Base-by-base conservation (phyloP, 2,329 filamentous ascomycete species). In the Aspergillus hiratsukae region DNA sequence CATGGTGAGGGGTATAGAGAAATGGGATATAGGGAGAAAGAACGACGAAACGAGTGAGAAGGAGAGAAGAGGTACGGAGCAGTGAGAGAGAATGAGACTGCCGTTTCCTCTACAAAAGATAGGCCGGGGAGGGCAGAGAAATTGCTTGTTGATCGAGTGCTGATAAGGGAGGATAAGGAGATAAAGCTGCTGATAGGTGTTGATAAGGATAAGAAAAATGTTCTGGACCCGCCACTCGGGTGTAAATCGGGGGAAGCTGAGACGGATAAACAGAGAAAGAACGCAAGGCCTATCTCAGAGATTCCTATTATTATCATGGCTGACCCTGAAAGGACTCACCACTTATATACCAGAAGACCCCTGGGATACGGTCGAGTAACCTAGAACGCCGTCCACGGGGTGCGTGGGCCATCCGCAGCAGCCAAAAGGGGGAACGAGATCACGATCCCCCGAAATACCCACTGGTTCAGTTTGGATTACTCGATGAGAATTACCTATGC, bases 1-100 rank as follows among this genome's bases (percentile, higher is more conserved):
- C 64, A 67, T 69, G 31, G 51, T 50, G 29, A 23, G 40, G 46
- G 45, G 41, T 28, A 51, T 45, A n/a, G 52, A 31, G 53, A 54
- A 53, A 49, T 29, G 28, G 6, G 14, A 55, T 40, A 49, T 31
- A 49, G 43, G 43, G 40, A 59, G 56, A 41, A 21, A 55, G 48
- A 43, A 29, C 19, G 53, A 46, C n/a, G 49, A 49, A 49, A 51
- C 45, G 48, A 59, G 56, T 29, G 40, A 58, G 28, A 40, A 53
- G 43, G 48, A 19, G 31, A 55, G 35, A 17, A 56, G 51, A 53
- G 49, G 51, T 45, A 49, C 25, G 28, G 49, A 57, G 58, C 49
- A 58, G 58, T 56, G 48, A 54, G 23, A 52, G 29, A 31, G 17
- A 54, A 31, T 19, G 49, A 51, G 14, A 17, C 31, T 17, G 31